These are phyloP conservation scores for Calocera cornea DNA, from an alignment of 768 basidiomycete genomes.

Conservation along the genomic window DNA sequence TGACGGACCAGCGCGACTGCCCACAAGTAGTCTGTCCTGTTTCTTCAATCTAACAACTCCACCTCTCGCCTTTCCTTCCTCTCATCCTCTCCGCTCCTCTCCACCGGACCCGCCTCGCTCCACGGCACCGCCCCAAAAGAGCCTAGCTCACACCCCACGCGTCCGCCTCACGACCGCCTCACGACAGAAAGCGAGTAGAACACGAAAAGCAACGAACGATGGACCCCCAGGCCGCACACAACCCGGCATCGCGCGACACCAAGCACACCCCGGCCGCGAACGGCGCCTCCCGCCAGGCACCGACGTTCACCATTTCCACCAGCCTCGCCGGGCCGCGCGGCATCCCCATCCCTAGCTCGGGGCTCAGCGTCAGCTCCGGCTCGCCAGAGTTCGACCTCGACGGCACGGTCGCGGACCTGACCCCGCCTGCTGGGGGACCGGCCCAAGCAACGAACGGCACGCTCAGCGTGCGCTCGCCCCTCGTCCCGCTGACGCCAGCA, in stretches of 20 bases:
- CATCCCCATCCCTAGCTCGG: not conserved
- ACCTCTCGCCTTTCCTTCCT: too few species aligned
- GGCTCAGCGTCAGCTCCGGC: not conserved
- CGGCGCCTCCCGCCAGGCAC: not conserved
- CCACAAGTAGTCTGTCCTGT: too few species aligned
- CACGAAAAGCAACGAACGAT: not conserved
- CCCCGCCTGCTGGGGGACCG: not conserved
- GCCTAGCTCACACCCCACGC: too few species aligned
- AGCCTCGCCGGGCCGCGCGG: not conserved
- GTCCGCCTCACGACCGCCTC: too few species aligned
- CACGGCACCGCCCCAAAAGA: too few species aligned
- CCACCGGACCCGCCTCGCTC: too few species aligned
- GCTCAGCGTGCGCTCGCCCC: not conserved
- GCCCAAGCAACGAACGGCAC: not conserved
- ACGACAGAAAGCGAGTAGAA: too few species aligned
- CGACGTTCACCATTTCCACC: slow-evolving; percentile 2
- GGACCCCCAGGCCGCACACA: not conserved
- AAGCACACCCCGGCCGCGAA: not conserved
- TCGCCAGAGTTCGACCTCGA: not conserved
- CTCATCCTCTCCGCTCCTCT: too few species aligned
- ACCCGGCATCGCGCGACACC: not conserved
- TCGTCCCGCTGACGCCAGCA: not conserved
- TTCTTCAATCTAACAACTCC: too few species aligned
- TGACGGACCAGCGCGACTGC: not conserved
- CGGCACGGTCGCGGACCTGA: not conserved